Evolutionary conservation across 768 basidiomycete genomes (phyloP).

Genomic region (Udeniomyces megalosporus): DNA sequence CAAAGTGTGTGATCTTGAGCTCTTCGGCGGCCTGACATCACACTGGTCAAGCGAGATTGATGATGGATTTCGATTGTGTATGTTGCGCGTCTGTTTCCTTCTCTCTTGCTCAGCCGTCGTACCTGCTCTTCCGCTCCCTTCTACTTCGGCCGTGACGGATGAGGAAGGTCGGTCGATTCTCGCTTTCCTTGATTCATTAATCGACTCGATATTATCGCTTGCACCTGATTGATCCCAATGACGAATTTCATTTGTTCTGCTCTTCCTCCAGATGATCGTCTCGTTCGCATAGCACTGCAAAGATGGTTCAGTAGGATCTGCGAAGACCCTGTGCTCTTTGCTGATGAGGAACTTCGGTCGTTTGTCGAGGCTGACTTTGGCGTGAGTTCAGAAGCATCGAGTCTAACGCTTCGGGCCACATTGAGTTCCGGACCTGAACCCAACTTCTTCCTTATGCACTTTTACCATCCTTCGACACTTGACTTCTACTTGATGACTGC

Average conservation of each 20-base stretch:
- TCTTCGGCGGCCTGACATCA: background rate
- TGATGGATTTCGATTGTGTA: background rate
- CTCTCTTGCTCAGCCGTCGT: constrained; percentile 43
- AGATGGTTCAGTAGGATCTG: constrained; percentile 85
- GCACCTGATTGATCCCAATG: too few species aligned
- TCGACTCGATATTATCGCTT: too few species aligned
- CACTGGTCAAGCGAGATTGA: background rate
- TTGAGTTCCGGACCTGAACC: too few species aligned
- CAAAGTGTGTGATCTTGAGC: constrained; percentile 38
- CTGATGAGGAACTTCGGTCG: constrained; percentile 82
- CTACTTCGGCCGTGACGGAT: constrained; percentile 90
- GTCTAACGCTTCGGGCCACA: too few species aligned
- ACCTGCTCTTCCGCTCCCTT: constrained; percentile 85
- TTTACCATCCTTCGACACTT: background rate
- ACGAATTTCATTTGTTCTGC: background rate
- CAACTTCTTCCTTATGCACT: background rate
- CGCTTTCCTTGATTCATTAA: background rate
- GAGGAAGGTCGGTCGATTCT: constrained; percentile 49
- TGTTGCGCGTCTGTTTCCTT: background rate
- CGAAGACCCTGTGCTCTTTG: constrained; percentile 71
- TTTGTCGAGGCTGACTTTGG: constrained; percentile 98
- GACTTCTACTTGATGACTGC: background rate
- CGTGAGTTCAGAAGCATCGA: constrained; percentile 32
- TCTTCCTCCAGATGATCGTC: constrained; percentile 51
- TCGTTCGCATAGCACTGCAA: constrained; percentile 88